Base-by-base conservation (phyloP, 106 monocot species). In the Phalaenopsis equestris region DNA sequence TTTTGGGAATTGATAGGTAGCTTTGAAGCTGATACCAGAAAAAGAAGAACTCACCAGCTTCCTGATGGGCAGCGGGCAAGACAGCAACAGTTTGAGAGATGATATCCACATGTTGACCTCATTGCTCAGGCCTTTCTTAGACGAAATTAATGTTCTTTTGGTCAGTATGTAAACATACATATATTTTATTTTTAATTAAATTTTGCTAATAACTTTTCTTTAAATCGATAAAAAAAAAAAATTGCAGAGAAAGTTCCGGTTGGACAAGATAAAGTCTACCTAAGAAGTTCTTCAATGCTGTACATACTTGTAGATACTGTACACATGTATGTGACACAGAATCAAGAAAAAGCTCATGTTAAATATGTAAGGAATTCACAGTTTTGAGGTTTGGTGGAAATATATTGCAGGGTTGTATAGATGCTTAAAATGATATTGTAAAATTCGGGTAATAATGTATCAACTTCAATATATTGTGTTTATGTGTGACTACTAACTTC, bases 1-100 rank as follows among this genome's bases (percentile, higher is more conserved):
- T 30, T 30, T 30, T 30, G 30, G 30, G 30, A 30, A 30, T 80
- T 56, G 61, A 78, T 76, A 95, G 95, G 90, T 95, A 67, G 92
- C 92, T 6, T 21, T 90, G 72, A 92, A 87, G 82, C 90, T 95
- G 38, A 78, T 95, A 64, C 95, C 95, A 6, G 93, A 93, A 8
- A 90, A 81, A 79, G 79, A 89, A 42, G 43, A 79, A 14, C 89
- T 95, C 76, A 84, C 84, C 36, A 78, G 75, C 57, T 79, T 91
- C 75, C 82, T 93, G 16, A 58, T 91, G 42, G 82, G 90, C 41
- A 24, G 86, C 72, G 84, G 80, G 15, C 81, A 91, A 82, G 86
- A 90, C 15, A 83, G 87, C 65, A 82, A 83, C 8, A 80, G 38
- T 37, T 56, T 92, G 42, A 86, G 80, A 79, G 64, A 24, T 2